Evolutionary conservation across 2,329 filamentous ascomycete species (phyloP), one percentile per base, ranked within the genome.

Genomic region (Elsinoe perseae): DNA sequence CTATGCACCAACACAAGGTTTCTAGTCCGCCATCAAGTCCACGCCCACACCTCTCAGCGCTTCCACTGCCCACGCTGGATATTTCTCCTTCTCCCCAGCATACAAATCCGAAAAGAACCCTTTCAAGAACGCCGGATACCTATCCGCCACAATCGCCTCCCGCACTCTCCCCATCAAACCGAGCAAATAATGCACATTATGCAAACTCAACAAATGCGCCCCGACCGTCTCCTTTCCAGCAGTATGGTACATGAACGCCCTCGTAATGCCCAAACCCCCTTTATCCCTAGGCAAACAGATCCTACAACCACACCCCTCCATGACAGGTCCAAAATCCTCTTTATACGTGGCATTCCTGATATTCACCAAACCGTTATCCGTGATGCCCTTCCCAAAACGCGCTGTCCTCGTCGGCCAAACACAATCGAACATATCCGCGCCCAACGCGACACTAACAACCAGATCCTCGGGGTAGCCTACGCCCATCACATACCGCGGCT

Each of bases 401-500:
- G 93, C 93, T 32, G 93, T 98, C 55, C 93, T 80, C 3, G 93
- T 97, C 1, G 93, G 95, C 93, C 93, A 98, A 5, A 98, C 93
- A 68, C 95, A 98, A 73, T 98, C 93, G 69, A 98, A 98, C 93
- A 98, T 98, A 72, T 98, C 93, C 50, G 93, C 93, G 2, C 93
- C 93, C 0, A 98, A 79, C 1, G 93, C 93, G 3, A 96, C 85
- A 54, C 89, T 95, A 36, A 98, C 91, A 1, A 98, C 82, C 56
- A 98, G 77, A 67, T 98, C 93, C 73, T 97, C 93, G 1, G 93
- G 93, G 70, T 96, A 98, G 10, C 93, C 82, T 63, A 98, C 93
- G 16, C 93, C 93, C 95, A 98, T 98, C 57, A 98, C 92, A 73
- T 98, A 98, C 69, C 93, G 81, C n/a, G 93, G 93, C 72, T 98